Evolutionary conservation across 306 rosid species (phyloP).

Genomic region (Prunus kanzakura): DNA sequence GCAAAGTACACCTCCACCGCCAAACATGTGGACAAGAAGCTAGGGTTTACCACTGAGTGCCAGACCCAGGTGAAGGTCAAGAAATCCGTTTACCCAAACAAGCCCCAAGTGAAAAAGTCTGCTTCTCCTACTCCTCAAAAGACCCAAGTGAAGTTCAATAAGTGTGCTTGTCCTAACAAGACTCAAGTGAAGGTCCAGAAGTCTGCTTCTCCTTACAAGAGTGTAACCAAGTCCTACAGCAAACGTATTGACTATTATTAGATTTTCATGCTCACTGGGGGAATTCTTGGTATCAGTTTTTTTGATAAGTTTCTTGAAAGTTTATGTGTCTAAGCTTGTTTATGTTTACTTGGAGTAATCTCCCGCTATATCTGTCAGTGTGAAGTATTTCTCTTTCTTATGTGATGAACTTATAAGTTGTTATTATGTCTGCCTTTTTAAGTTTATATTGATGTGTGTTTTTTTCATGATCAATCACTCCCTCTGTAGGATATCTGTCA

Average conservation of each 20-base stretch:
- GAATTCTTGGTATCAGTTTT: not conserved
- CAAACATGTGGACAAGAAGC: not conserved
- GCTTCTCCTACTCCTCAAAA: too few species aligned
- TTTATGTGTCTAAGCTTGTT: not conserved
- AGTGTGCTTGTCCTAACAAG: too few species aligned
- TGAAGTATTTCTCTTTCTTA: not conserved
- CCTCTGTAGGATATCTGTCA: too few species aligned
- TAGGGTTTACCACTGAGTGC: not conserved
- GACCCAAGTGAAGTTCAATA: too few species aligned
- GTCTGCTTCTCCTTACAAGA: too few species aligned
- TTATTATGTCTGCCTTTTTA: too few species aligned
- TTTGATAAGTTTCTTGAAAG: too few species aligned
- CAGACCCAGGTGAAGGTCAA: not conserved
- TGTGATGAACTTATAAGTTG: not conserved
- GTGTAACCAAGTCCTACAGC: not conserved
- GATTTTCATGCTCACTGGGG: not conserved
- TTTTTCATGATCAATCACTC: too few species aligned
- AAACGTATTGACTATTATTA: not conserved
- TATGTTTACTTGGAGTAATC: not conserved
- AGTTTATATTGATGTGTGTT: too few species aligned
- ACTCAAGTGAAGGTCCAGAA: too few species aligned
- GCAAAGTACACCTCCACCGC: not conserved
- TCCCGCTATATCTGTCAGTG: constrained; percentile 1
- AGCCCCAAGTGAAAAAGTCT: not conserved
- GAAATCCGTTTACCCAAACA: too few species aligned